Evolutionary conservation across 192 early-diverging fungal species (phyloP), one percentile per base, ranked within the genome.

Genomic region (Thamnidium elegans): DNA sequence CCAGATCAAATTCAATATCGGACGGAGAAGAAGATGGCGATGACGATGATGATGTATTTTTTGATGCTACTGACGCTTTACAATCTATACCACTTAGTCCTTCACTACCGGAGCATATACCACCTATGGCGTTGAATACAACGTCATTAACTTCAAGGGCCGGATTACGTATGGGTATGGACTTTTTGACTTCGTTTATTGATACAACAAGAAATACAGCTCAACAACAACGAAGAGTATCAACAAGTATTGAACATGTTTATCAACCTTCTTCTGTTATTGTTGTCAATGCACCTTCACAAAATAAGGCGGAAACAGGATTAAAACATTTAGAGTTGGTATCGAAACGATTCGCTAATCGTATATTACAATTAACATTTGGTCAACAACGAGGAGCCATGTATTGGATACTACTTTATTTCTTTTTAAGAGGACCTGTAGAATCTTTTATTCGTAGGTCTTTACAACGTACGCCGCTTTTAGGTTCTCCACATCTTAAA

Each of bases 361-460:
- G 17, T 14, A 15, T 19, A 48, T 17, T 14, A 48, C 46, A 14
- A 17, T 19, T 48, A 6, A 48, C 15, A 17, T 39, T 39, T 6
- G 36, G 36, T 9, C 36, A 39, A 39, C 36, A 39, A 39, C 36
- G 36, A 39, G 36, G 36, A 39, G 17, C 46, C 11, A 21, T 68
- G 17, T 73, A 73, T 36, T 73, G 71, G 71, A 30, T 73, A 9
- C 21, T 73, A 2, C 26, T 73, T 14, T 73, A 73, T 50, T 15
- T 73, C 10, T 60, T 73, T 0, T 50, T 73, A 20, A 54, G 71
- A 48, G 71, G 71, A 14, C 66, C 66, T 19, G 54, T 73, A 30
- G 71, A 73, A 60, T 34, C 67, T 7, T 45, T 46, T 51, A 46
- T 68, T 2, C 21, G 43, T 11, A 54, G 23, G 32, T 5, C 52